A percentile compares a stretch with the other conserved stretches of the same genome.
Evolutionary conservation across 2,329 filamentous ascomycete species (phyloP).

Genomic region (Dactylellina sp.): DNA sequence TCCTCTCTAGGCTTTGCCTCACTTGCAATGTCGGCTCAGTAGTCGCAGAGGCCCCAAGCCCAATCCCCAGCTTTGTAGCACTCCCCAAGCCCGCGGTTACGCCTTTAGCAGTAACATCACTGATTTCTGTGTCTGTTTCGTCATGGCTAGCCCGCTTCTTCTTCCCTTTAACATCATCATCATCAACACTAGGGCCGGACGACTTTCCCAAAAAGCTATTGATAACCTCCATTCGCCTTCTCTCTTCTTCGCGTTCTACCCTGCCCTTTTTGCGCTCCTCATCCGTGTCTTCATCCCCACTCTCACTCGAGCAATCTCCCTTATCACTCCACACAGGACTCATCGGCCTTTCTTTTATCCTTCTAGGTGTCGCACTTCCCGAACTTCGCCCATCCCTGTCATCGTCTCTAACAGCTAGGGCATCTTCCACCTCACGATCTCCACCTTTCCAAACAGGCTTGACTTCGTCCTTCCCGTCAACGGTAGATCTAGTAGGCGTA

Average conservation of each 20-base stretch:
- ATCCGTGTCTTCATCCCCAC: slow-evolving; percentile 41
- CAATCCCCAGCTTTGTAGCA: slow-evolving; percentile 29
- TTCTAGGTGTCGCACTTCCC: slow-evolving; percentile 22
- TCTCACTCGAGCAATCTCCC: slow-evolving; percentile 46
- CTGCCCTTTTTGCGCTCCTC: slow-evolving; percentile 22
- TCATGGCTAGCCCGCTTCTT: slow-evolving; percentile 22
- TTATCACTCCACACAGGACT: slow-evolving; percentile 52
- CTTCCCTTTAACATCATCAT: slow-evolving; percentile 6
- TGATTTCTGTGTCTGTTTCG: slow-evolving; percentile 38
- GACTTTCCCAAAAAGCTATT: slow-evolving; percentile 47
- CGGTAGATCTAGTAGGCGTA: slow-evolving; percentile 8
- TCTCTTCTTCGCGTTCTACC: slow-evolving; percentile 40
- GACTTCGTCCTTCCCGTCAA: slow-evolving; percentile 12
- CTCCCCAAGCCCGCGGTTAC: slow-evolving; percentile 24
- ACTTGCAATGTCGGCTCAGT: slow-evolving; percentile 23
- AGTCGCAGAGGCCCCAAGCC: slow-evolving; percentile 6
- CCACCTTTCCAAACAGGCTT: slow-evolving; percentile 41
- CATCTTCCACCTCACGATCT: slow-evolving; percentile 46
- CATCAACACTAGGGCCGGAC: too few relatives aligned
- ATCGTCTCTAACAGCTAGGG: slow-evolving; percentile 26
- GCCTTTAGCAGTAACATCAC: slow-evolving; percentile 21
- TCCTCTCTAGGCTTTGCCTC: slow-evolving; percentile 31
- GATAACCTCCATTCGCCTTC: slow-evolving; percentile 47
- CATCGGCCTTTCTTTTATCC: slow-evolving; percentile 35
- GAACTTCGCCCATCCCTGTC: slow-evolving; percentile 33